A percentile compares a stretch with the other conserved stretches of the same genome.
phyloP scores from a whole-genome alignment of 176 grass and related monocot species.

The Themeda triandra region DNA sequence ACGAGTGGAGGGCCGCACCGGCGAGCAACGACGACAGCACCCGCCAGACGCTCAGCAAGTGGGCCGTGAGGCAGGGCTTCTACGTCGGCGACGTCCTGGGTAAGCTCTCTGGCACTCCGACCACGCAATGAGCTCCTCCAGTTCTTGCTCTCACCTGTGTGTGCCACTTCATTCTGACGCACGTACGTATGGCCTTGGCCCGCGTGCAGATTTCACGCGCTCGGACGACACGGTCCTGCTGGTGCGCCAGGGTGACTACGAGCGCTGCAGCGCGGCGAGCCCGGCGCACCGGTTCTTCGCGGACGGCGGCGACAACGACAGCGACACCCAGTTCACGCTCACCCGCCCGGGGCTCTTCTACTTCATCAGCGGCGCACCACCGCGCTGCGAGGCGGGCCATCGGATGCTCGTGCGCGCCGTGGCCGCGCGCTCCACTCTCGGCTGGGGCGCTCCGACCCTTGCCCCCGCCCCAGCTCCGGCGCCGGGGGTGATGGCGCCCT shows the following conservation, averaged over 20 bases:
- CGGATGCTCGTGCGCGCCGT: slow-evolving; percentile 44
- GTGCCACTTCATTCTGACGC: not conserved
- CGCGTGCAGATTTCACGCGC: slow-evolving; percentile 27
- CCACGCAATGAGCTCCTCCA: too few relatives aligned
- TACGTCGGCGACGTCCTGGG: slow-evolving; percentile 44
- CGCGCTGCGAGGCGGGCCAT: slow-evolving; percentile 39
- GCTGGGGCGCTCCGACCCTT: not conserved
- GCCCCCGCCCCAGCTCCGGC: not conserved
- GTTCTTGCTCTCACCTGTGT: not conserved
- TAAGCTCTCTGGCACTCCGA: not conserved
- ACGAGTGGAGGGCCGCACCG: slow-evolving; percentile 18
- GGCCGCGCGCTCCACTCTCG: not conserved
- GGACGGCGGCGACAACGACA: slow-evolving; percentile 13
- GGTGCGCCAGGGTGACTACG: slow-evolving; percentile 34
- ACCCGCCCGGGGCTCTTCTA: slow-evolving; percentile 28
- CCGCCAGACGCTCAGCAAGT: not conserved
- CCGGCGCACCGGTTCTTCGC: not conserved
- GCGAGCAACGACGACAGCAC: not conserved
- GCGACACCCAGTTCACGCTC: slow-evolving; percentile 7
- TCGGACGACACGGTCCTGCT: slow-evolving; percentile 33
- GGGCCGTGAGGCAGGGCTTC: slow-evolving; percentile 35
- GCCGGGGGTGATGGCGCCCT: not conserved
- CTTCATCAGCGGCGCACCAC: slow-evolving; percentile 48
- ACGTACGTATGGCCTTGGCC: too few relatives aligned
- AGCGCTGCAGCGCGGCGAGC: slow-evolving; percentile 20